These are phyloP conservation scores for Ensete glaucum DNA, from an alignment of 176 grass and related monocot genomes.

Conservation along the genomic window DNA sequence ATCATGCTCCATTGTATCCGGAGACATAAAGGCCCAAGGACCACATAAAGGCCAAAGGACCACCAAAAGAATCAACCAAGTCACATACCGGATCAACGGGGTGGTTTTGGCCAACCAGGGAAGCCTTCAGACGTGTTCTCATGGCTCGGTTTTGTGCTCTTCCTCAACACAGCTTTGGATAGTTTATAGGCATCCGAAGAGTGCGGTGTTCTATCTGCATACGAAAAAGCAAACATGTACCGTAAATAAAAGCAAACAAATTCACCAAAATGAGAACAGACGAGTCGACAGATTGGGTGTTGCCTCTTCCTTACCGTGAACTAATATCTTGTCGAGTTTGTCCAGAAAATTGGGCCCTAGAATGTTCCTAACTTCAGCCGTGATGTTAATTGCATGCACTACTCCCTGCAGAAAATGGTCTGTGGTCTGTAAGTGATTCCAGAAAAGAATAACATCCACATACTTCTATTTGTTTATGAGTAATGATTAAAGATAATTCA, in stretches of 20 bases:
- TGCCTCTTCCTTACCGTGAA: not conserved
- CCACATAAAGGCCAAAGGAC: constrained; percentile 17
- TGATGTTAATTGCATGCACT: not conserved
- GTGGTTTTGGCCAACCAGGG: not conserved
- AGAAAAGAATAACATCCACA: not conserved
- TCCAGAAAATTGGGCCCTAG: not conserved
- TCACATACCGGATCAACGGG: not conserved
- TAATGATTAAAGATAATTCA: not conserved
- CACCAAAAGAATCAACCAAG: constrained; percentile 5
- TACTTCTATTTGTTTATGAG: not conserved
- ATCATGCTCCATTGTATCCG: constrained; percentile 3
- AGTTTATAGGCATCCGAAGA: not conserved
- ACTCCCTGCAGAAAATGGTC: not conserved
- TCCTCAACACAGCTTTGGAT: not conserved
- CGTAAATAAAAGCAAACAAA: not conserved
- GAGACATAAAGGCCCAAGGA: constrained; percentile 12
- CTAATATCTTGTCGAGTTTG: not conserved
- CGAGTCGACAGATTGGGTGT: too few relatives aligned
- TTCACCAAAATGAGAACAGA: not conserved
- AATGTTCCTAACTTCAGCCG: not conserved
- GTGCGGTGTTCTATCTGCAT: not conserved
- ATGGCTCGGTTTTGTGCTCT: not conserved
- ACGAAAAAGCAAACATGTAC: not conserved
- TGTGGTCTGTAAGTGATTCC: not conserved
- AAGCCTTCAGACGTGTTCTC: not conserved